Evolutionary conservation across 805 yeast species (phyloP).

Genomic region (Priceomyces castillae): DNA sequence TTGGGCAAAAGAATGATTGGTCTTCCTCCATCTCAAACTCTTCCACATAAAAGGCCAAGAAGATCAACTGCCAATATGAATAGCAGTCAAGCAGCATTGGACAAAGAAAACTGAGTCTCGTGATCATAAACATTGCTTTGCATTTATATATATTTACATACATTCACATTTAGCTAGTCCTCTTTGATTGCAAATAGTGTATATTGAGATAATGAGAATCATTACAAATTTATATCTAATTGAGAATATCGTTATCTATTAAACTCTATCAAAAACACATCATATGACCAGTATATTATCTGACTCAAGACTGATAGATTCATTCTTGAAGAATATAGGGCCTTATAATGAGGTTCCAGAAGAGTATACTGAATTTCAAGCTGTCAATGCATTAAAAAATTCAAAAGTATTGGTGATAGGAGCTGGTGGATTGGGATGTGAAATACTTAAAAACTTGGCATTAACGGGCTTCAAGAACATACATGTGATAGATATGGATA

Average conservation of each 20-base stretch:
- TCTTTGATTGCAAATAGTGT: background rate
- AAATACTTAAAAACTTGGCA: conserved; percentile 69
- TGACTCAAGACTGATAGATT: background rate
- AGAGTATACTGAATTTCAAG: conserved; percentile 25
- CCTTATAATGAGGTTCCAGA: conserved; percentile 41
- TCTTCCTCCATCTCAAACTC: conserved; percentile 32
- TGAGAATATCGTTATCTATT: too few relatives aligned
- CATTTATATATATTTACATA: background rate
- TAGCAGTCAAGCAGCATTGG: background rate
- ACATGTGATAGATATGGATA: conserved; percentile 78
- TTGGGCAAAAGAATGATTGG: conserved; percentile 32
- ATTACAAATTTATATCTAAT: too few relatives aligned
- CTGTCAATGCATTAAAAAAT: conserved; percentile 19
- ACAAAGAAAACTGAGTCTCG: background rate
- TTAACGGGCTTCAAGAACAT: conserved; percentile 64
- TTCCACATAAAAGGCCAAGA: conserved; percentile 23
- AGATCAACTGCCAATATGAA: conserved; percentile 1
- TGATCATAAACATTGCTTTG: background rate
- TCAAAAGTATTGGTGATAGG: conserved; percentile 52
- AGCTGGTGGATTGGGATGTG: conserved; percentile 86
- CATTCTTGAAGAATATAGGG: conserved; percentile 20
- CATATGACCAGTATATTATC: background rate
- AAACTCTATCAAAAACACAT: too few relatives aligned
- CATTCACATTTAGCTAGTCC: background rate
- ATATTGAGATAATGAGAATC: too few relatives aligned